A percentile compares a stretch with the other conserved stretches of the same genome.
Evolutionary conservation across 192 early-diverging fungal species (phyloP).

Genomic region (Backusella tarrabulga): DNA sequence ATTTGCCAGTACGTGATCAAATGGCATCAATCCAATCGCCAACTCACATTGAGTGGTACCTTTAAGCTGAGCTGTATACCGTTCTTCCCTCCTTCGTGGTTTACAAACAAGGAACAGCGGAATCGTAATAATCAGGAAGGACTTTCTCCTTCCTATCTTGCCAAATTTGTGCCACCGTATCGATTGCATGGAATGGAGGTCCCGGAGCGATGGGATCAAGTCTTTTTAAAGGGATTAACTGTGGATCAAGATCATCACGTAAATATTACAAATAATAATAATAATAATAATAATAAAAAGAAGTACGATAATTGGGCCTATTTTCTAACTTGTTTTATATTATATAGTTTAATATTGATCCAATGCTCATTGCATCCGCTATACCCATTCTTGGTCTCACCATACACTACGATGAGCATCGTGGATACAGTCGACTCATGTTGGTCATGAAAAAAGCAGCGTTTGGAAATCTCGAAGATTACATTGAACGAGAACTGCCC

Average conservation of each 20-base stretch:
- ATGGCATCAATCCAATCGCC: conserved; percentile 23
- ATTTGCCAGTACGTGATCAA: conserved; percentile 21
- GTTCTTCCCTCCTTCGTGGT: conserved; percentile 27
- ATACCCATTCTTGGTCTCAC: conserved; percentile 25
- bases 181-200: background rate
- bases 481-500: conserved; percentile 17
- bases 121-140: conserved; percentile 17
- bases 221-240: conserved; percentile 30
- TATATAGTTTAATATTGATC: conserved; percentile 17
- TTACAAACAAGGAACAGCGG: conserved; percentile 15
- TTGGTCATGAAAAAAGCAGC: conserved; percentile 32
- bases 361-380: conserved; percentile 4
- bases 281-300: background rate
- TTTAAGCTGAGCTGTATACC: conserved; percentile 19
- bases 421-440: conserved; percentile 23
- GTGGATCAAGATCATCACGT: conserved; percentile 27
- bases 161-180: conserved; percentile 30
- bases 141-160: conserved; percentile 27
- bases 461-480: conserved; percentile 26
- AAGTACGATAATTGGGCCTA: background rate
- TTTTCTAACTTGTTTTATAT: background rate
- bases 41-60: conserved; percentile 9
- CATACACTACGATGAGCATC: conserved; percentile 18
- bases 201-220: conserved; percentile 27
- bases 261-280: background rate